Percentiles rank a stretch among this genome's conserved stretches.
These are phyloP conservation scores for Polyrhizophydium stewartii DNA, from an alignment of 371 early-diverging fungal genomes.

Conservation along the genomic window DNA sequence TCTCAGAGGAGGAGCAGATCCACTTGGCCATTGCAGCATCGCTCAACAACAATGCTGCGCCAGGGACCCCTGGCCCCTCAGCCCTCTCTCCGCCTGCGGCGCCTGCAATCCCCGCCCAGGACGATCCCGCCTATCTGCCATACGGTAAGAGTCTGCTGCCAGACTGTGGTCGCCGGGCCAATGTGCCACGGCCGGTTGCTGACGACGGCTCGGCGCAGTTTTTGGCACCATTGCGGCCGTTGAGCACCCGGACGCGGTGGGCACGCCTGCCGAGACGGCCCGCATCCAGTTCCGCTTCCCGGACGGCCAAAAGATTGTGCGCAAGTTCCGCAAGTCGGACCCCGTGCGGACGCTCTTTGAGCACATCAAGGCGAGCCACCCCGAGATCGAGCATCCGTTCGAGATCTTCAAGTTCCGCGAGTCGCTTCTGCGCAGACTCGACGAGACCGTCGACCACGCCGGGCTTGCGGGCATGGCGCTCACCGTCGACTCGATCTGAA, in stretches of 20 bases:
- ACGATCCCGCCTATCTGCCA: neutral
- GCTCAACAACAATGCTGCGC: conserved; percentile 10
- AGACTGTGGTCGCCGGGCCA: neutral
- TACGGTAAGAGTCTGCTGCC: neutral
- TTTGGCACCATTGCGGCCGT: conserved; percentile 14
- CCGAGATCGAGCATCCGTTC: conserved; percentile 54
- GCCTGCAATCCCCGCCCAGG: neutral
- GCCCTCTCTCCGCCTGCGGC: neutral
- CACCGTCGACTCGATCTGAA: conserved; percentile 22
- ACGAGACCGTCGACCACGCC: conserved; percentile 23
- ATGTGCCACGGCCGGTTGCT: neutral
- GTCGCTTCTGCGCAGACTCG: conserved; percentile 17
- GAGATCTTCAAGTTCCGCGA: conserved; percentile 50
- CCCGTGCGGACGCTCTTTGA: conserved; percentile 33
- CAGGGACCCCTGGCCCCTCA: neutral
- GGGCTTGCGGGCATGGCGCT: conserved; percentile 20
- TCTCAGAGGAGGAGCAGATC: conserved; percentile 89
- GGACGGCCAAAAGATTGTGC: conserved; percentile 36
- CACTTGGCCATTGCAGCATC: conserved; percentile 74
- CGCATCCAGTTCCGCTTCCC: conserved; percentile 44
- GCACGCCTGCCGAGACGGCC: conserved; percentile 13
- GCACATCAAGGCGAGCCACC: conserved; percentile 46
- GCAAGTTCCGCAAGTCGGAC: conserved; percentile 32
- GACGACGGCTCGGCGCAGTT: neutral
- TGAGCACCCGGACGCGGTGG: conserved; percentile 23